A percentile compares a stretch with the other conserved stretches of the same genome.
Conservation (phyloP, 352 stramenopile species). For the Pythium grandisporangium region DNA sequence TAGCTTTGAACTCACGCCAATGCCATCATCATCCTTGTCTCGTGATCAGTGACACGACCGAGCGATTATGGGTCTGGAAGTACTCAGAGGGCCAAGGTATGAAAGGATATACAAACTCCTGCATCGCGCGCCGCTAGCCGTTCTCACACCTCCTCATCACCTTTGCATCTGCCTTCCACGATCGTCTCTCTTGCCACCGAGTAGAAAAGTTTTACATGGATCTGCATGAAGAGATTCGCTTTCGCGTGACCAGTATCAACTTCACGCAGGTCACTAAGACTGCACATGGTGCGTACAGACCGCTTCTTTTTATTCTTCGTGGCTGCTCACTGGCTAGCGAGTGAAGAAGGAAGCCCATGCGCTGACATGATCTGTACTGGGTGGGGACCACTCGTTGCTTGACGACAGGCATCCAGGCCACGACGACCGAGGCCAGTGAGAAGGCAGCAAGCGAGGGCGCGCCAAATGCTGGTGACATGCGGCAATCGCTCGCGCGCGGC, state of each 20-base stretch:
- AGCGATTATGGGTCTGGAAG: conserved; percentile 83
- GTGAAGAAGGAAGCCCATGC: too few relatives aligned
- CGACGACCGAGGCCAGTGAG: conserved; percentile 73
- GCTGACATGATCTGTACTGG: not conserved
- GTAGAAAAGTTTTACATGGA: conserved; percentile 85
- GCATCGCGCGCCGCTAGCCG: too few relatives aligned
- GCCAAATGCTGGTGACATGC: conserved; percentile 42
- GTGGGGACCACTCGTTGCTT: too few relatives aligned
- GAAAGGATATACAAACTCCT: too few relatives aligned
- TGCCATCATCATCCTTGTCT: too few relatives aligned
- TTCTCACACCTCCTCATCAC: too few relatives aligned
- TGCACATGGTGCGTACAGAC: conserved; percentile 34
- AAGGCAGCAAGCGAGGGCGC: conserved; percentile 25
- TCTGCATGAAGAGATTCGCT: conserved; percentile 80
- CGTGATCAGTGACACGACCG: conserved; percentile 66
- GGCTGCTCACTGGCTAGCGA: too few relatives aligned
- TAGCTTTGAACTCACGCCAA: too few relatives aligned
- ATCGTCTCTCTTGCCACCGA: not conserved
- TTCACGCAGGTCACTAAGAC: conserved; percentile 86
- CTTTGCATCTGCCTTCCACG: too few relatives aligned
- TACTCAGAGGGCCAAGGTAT: conserved; percentile 73
- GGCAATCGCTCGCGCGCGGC: conserved; percentile 54
- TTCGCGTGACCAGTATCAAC: conserved; percentile 84
- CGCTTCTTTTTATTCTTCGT: not conserved
- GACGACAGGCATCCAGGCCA: conserved; percentile 83